Percentiles rank a stretch among this genome's conserved stretches.
Evolutionary conservation across 768 basidiomycete species (phyloP).

Genomic region (Inosperma sp.): DNA sequence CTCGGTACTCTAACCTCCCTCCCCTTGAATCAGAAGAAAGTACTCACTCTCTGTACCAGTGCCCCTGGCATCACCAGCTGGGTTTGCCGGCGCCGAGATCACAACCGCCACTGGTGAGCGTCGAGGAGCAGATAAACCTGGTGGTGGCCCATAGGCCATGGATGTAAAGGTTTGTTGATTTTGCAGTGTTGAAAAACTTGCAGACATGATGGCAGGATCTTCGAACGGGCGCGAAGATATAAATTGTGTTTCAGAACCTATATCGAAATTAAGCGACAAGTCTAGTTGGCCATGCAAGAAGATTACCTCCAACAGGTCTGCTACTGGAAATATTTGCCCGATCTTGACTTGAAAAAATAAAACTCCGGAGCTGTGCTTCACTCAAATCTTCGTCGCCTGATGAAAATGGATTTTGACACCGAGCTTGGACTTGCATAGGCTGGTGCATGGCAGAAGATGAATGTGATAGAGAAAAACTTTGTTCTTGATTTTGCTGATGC

Average conservation of each 20-base stretch:
- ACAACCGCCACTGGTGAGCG: conserved; percentile 22
- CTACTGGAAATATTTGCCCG: conserved; percentile 25
- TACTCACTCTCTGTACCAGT: conserved; percentile 62
- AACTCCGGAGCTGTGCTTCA: conserved; percentile 72
- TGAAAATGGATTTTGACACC: conserved; percentile 46
- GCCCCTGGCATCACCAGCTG: conserved; percentile 30
- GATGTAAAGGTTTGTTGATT: conserved; percentile 30
- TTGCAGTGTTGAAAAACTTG: conserved; percentile 48
- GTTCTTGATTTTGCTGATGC: conserved; percentile 19
- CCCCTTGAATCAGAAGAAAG: conserved; percentile 55
- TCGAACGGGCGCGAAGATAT: conserved; percentile 47
- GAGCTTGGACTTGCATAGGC: conserved; percentile 41
- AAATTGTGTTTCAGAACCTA: conserved; percentile 13
- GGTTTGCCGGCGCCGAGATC: conserved; percentile 19
- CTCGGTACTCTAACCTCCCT: conserved; percentile 88
- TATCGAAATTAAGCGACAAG: background rate
- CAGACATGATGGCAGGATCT: conserved; percentile 80
- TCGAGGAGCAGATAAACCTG: conserved; percentile 52
- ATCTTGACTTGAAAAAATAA: conserved; percentile 68
- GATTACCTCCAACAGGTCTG: conserved; percentile 21
- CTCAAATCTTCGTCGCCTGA: conserved; percentile 55
- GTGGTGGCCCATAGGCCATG: conserved; percentile 56
- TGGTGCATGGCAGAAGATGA: conserved; percentile 46
- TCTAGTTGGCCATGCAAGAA: background rate
- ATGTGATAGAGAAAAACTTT: conserved; percentile 22